Percentiles rank a stretch among this genome's conserved stretches.
Conservation (phyloP, 176 grass and related monocot species). For the Lolium multiflorum region DNA sequence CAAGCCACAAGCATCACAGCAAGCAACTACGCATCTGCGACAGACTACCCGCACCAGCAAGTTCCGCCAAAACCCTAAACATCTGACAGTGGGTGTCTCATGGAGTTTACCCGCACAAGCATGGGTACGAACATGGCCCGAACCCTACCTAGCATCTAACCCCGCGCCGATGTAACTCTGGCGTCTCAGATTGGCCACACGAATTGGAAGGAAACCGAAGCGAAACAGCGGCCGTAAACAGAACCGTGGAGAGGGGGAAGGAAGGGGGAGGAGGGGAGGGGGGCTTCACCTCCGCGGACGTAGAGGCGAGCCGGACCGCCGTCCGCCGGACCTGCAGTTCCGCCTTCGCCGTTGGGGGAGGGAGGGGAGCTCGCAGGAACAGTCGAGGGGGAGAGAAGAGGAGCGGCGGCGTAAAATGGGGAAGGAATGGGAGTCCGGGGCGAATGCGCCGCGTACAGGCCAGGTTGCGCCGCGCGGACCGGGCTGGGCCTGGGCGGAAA, state of each 20-base stretch:
- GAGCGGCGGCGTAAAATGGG: slow-evolving; percentile 13
- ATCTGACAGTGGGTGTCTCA: not conserved
- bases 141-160: not conserved
- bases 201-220: not conserved
- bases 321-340: not conserved
- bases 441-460: not conserved
- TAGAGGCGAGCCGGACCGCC: not conserved
- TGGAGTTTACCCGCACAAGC: not conserved
- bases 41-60: not conserved
- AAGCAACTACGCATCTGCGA: not conserved
- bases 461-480: not conserved
- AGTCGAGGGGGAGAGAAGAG: not conserved
- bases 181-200: slow-evolving; percentile 1
- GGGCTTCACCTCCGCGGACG: not conserved
- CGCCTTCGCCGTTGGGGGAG: not conserved
- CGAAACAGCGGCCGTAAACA: not conserved
- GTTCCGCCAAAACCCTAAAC: slow-evolving; percentile 14
- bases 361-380: slow-evolving; percentile 10
- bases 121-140: not conserved
- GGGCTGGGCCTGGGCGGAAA: not conserved
- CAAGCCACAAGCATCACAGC: not conserved
- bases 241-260: not conserved
- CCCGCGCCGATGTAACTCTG: not conserved
- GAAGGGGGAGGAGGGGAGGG: too few species aligned
- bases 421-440: not conserved